Percentiles rank a stretch among this genome's conserved stretches.
Conservation (phyloP, 2,329 filamentous ascomycete species). For the Pestalotiopsis sp. region DNA sequence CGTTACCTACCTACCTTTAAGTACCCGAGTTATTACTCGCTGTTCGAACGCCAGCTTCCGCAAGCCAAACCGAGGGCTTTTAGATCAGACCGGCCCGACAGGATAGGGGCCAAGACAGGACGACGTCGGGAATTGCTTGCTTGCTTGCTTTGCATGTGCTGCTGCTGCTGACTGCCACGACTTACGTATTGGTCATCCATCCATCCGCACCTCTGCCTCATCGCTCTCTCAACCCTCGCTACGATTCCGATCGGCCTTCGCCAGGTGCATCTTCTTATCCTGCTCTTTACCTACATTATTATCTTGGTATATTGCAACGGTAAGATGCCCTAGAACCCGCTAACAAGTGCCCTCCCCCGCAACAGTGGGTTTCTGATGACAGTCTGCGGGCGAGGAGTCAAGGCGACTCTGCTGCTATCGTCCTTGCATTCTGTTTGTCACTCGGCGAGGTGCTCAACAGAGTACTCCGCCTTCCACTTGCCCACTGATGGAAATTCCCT, state of each 20-base stretch:
- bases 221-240: not conserved
- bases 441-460: not conserved
- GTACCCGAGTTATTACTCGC: not conserved
- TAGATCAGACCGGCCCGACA: constrained; percentile 5
- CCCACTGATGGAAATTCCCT: not conserved
- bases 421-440: not conserved
- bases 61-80: constrained; percentile 2
- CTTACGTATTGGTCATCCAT: constrained; percentile 12
- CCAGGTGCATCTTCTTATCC: not conserved
- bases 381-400: not conserved
- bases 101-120: constrained; percentile 5
- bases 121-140: not conserved
- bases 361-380: not conserved
- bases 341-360: not conserved
- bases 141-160: not conserved
- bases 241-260: not conserved
- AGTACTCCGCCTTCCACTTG: not conserved
- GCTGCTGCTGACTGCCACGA: not conserved
- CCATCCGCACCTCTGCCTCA: not conserved
- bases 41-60: not conserved
- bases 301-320: not conserved
- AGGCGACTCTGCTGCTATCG: not conserved
- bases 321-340: not conserved
- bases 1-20: not conserved
- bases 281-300: not conserved